Conservation (phyloP, 208 protist species). For the Leishmania mexicana region DNA sequence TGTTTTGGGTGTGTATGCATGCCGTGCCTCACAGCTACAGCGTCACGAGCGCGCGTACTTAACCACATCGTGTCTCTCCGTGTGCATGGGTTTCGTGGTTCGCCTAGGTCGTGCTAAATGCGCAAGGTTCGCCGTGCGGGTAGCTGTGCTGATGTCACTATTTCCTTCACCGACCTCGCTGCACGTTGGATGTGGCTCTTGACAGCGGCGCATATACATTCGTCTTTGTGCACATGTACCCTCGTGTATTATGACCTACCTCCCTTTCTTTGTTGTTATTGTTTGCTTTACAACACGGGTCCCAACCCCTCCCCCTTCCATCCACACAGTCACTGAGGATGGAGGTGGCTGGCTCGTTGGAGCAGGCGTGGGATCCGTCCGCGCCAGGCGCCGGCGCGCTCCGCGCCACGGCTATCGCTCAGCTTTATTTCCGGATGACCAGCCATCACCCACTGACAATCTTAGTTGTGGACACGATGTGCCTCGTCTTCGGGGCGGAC, state of each 20-base stretch:
- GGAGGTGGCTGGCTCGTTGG: conserved; percentile 14
- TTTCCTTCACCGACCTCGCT: not conserved
- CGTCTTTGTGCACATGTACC: not conserved
- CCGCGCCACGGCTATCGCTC: conserved; percentile 60
- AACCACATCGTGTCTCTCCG: not conserved
- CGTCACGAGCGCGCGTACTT: not conserved
- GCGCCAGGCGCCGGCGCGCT: conserved; percentile 74
- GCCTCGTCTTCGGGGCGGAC: conserved; percentile 63
- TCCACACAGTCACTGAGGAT: not conserved
- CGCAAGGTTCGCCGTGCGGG: not conserved
- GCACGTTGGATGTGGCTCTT: not conserved
- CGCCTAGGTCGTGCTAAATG: not conserved
- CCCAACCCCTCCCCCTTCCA: not conserved
- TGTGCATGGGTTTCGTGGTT: not conserved
- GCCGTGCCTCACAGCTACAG: not conserved
- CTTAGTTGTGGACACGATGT: conserved; percentile 73
- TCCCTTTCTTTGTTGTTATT: not conserved
- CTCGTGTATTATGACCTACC: not conserved
- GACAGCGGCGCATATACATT: not conserved
- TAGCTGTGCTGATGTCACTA: not conserved
- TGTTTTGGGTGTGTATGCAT: not conserved
- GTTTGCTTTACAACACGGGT: not conserved
- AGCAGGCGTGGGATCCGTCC: conserved; percentile 55
- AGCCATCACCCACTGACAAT: conserved; percentile 61
- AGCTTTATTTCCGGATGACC: conserved; percentile 85